Percentiles rank a stretch among this genome's conserved stretches.
phyloP scores from a whole-genome alignment of 2,329 filamentous ascomycete genomes.

The Trichophyton verrucosum region DNA sequence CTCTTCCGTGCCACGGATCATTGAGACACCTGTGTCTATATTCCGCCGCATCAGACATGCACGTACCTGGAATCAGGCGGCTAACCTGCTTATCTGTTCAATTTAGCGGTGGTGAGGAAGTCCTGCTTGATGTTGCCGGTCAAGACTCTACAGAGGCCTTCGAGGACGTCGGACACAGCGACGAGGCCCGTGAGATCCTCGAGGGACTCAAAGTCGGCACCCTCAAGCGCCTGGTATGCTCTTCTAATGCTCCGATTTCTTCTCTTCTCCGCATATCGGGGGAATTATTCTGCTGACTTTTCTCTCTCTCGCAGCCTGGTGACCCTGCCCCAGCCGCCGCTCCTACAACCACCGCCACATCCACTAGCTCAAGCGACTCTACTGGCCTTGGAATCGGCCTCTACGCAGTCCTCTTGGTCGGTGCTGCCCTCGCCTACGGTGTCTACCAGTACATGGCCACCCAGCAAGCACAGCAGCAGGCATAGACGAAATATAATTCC shows the following conservation, averaged over 20 bases:
- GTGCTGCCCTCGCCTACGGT: conserved; percentile 63
- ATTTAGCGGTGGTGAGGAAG: conserved; percentile 87
- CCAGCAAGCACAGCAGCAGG: conserved; percentile 7
- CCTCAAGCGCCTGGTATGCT: conserved; percentile 67
- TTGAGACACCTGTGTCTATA: background rate
- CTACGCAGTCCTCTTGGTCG: conserved; percentile 68
- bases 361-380: conserved; percentile 19
- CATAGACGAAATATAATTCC: background rate
- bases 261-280: background rate
- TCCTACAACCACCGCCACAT: conserved; percentile 35
- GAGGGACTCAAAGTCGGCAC: conserved; percentile 60
- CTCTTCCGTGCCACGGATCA: background rate
- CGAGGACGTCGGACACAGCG: conserved; percentile 97
- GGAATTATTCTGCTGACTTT: background rate
- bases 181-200: conserved; percentile 93
- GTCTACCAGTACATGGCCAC: conserved; percentile 65
- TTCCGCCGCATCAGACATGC: background rate
- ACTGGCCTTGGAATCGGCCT: conserved; percentile 58
- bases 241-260: background rate
- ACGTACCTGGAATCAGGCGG: conserved; percentile 6
- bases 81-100: conserved; percentile 16
- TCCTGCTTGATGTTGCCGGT: conserved; percentile 86
- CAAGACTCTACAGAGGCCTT: conserved; percentile 97
- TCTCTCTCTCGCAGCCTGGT: conserved; percentile 42
- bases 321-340: conserved; percentile 57